Conservation (phyloP, 2,329 filamentous ascomycete genomes). For the Diaporthe sp. region DNA sequence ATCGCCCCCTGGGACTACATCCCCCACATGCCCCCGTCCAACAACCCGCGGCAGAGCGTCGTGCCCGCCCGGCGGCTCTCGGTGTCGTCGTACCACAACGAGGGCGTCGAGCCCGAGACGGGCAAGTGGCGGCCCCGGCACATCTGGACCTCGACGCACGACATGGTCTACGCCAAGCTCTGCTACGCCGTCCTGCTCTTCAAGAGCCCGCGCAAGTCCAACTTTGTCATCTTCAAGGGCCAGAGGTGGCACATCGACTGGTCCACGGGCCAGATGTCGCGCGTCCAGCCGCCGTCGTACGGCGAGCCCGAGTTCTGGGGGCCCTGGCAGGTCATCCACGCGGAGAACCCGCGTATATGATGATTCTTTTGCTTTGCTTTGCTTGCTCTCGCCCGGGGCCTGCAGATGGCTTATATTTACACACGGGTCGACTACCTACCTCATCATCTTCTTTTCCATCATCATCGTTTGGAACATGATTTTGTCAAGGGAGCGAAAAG, state of each 20-base stretch:
- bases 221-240: constrained; percentile 69
- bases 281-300: constrained; percentile 67
- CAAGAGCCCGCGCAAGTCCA: constrained; percentile 69
- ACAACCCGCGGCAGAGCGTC: neutral
- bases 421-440: neutral
- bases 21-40: neutral
- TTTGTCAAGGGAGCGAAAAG: constrained; percentile 33
- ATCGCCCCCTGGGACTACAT: constrained; percentile 30
- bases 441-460: neutral
- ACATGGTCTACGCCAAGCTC: constrained; percentile 71
- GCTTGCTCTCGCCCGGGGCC: neutral
- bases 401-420: neutral
- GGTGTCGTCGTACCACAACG: constrained; percentile 60
- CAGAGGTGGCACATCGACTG: constrained; percentile 73
- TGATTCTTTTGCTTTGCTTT: neutral
- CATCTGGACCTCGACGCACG: constrained; percentile 67
- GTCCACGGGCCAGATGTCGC: constrained; percentile 67
- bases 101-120: constrained; percentile 60
- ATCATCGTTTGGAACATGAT: constrained; percentile 7
- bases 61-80: constrained; percentile 55
- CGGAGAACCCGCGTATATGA: constrained; percentile 63
- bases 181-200: constrained; percentile 72
- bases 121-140: constrained; percentile 71
- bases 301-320: constrained; percentile 64
- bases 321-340: constrained; percentile 64